Base-by-base conservation (phyloP, 2,329 filamentous ascomycete genomes). In the Paecilomyces niveus region DNA sequence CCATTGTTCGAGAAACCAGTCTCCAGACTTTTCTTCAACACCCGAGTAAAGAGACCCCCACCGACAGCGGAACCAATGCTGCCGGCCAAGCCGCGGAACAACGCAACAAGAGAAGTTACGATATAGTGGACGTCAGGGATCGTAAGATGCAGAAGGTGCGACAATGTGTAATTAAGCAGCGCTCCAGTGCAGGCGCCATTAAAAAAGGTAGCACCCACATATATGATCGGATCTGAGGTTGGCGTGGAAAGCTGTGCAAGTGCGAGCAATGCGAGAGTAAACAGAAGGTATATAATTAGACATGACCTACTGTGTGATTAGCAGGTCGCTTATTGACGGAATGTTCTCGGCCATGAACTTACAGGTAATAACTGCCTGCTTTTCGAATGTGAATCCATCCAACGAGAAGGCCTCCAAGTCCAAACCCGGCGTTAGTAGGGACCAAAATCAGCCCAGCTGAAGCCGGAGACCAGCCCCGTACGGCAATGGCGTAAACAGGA, bases 351-450 rank as follows among this genome's bases (percentile, higher is more conserved):
- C 39, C 11, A 18, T 45, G 7, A n/a, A 65, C 74, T 57, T 66
- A 78, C 57, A 83, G 65, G 77, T 89, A 95, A 72, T 91, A 96
- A 63, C 86, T 87, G 1, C 88, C 88, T 1, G 81, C 78, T 21
- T 88, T 85, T 21, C 85, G 85, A 65, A 95, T 88, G 69, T 95
- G 91, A 15, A 94, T 75, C 73, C 83, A 85, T 8, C 91, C 91
- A 13, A 88, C 87, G 3, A 90, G 63, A 0, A 95, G 74, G 0
- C 90, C 89, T 24, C 90, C 91, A 1, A 83, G 65, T 0, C 86
- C 90, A 67, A 95, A 95, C 1, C 90, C 91, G 5, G 85, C 70
- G 71, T 95, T 95, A 0, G 90, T 94, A 0, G 91, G 90, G 53
- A 95, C 84, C 6, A 95, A 81, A 35, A 93, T 87, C 3, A 88